phyloP scores from a whole-genome alignment of 208 protist genomes.

The Leptomonas pyrrhocoris region DNA sequence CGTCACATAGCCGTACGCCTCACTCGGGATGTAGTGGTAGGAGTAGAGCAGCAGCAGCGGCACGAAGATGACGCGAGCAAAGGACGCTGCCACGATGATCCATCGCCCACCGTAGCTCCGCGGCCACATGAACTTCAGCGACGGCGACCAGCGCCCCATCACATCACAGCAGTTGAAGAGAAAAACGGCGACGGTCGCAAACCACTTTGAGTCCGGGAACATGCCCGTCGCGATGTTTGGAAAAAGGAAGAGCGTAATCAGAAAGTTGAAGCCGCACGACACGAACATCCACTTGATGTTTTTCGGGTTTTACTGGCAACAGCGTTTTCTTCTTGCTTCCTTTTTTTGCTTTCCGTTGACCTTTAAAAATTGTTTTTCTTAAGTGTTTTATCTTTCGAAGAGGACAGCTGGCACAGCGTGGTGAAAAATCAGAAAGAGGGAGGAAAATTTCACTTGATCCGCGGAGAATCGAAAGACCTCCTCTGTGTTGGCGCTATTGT shows the following conservation, averaged over 20 bases:
- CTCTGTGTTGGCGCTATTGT: neutral
- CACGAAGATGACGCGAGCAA: constrained; percentile 54
- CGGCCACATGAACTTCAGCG: constrained; percentile 48
- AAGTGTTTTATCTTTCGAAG: neutral
- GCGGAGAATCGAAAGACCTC: no score
- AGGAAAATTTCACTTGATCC: no score
- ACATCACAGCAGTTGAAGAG: constrained; percentile 68
- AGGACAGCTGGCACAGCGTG: neutral
- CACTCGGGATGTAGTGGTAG: constrained; percentile 59
- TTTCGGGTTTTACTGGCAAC: no score
- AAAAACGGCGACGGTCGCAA: constrained; percentile 51
- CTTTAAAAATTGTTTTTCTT: no score
- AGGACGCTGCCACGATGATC: constrained; percentile 41
- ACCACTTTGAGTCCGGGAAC: constrained; percentile 60
- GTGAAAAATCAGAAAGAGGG: neutral
- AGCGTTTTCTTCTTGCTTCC: no score
- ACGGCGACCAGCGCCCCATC: constrained; percentile 48
- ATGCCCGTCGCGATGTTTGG: constrained; percentile 49
- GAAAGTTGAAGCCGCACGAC: constrained; percentile 41
- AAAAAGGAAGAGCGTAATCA: constrained; percentile 70
- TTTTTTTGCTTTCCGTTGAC: no score
- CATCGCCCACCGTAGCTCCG: constrained; percentile 35
- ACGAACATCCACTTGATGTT: constrained; percentile 22
- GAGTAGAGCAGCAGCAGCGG: constrained; percentile 60
- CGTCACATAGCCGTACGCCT: constrained; percentile 53